Conservation (phyloP, 1,284 basidiomycete genomes). For the Hypsizygus ulmarius region DNA sequence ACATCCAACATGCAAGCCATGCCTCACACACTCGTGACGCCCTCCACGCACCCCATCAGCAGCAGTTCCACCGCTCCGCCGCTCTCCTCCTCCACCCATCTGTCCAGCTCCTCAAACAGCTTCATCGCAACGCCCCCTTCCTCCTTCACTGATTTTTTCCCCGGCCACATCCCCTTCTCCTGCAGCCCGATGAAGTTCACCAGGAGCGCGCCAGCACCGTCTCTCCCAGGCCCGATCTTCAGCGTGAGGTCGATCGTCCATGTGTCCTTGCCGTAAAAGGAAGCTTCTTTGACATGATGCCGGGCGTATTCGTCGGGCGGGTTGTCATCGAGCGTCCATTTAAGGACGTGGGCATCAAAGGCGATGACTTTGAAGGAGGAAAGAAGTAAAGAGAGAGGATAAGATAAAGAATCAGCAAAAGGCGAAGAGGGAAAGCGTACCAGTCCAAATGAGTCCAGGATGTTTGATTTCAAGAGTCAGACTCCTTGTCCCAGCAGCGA, state of each 20-base stretch:
- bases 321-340: slow-evolving; percentile 80
- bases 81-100: slow-evolving; percentile 59
- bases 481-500: slow-evolving; percentile 61
- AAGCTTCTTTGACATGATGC: slow-evolving; percentile 91
- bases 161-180: slow-evolving; percentile 80
- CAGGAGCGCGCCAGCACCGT: slow-evolving; percentile 32
- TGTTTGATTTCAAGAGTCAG: slow-evolving; percentile 77
- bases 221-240: slow-evolving; percentile 38
- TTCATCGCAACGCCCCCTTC: slow-evolving; percentile 59
- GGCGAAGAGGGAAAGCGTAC: slow-evolving; percentile 39
- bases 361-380: slow-evolving; percentile 60
- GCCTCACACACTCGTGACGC: slow-evolving; percentile 42
- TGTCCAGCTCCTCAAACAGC: slow-evolving; percentile 65
- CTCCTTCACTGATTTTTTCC: slow-evolving; percentile 55
- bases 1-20: background rate
- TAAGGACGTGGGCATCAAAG: slow-evolving; percentile 88
- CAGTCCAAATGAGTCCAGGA: slow-evolving; percentile 87
- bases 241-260: slow-evolving; percentile 76
- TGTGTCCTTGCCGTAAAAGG: slow-evolving; percentile 72
- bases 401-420: background rate
- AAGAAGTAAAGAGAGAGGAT: slow-evolving; percentile 1
- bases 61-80: slow-evolving; percentile 62
- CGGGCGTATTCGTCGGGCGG: slow-evolving; percentile 73
- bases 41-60: slow-evolving; percentile 68
- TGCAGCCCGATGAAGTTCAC: slow-evolving; percentile 72